Evolutionary conservation across 1,284 basidiomycete species (phyloP), one percentile per base, ranked within the genome.

Genomic region (Cryptococcus sp.): DNA sequence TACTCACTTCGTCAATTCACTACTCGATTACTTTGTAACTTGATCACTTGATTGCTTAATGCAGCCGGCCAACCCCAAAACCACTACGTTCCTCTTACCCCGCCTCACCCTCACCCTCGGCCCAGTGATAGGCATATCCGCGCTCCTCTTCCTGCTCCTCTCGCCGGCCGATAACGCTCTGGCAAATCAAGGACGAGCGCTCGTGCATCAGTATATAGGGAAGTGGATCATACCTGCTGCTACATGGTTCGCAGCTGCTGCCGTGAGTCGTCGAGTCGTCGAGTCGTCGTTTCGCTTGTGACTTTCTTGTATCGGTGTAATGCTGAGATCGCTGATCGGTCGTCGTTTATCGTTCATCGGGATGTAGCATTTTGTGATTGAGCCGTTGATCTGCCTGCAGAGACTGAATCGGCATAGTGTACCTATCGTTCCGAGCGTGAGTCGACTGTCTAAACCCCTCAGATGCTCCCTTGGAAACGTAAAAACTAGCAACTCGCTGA

Each of bases 221-320:
- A 55, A 25, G 11, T 57, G 56, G 30, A 52, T 64, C 23, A 45
- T 75, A 11, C 65, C 61, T 3, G 53, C 35, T 16, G 53, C 63
- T 2, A 40, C 53, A 3, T 57, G 45, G 22, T 62, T 74, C 52
- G 62, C 65, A 3, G 62, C 60, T 11, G 38, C 60, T 27, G 61
- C 62, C 58, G 75, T 76, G 46, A 61, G 74, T 70, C 2, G 3
- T 35, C 30, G 13, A 25, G 25, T 19, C 7, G 17, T 19, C 17
- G 19, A 2, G 17, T 19, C 17, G 19, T 52, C 23, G 8, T 50
- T 25, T 46, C 3, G 43, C 3, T 22, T 5, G 39, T 22, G 41
- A n/a, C n/a, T n/a, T n/a, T n/a, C 11, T 47, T 40, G 19, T 20
- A 16, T 25, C 25, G 25, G 25, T 25, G 25, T 25, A 20, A 19